A percentile compares a stretch with the other conserved stretches of the same genome.
Conservation (phyloP, 495 filamentous ascomycete species). For the Lophiostoma macrostomum region DNA sequence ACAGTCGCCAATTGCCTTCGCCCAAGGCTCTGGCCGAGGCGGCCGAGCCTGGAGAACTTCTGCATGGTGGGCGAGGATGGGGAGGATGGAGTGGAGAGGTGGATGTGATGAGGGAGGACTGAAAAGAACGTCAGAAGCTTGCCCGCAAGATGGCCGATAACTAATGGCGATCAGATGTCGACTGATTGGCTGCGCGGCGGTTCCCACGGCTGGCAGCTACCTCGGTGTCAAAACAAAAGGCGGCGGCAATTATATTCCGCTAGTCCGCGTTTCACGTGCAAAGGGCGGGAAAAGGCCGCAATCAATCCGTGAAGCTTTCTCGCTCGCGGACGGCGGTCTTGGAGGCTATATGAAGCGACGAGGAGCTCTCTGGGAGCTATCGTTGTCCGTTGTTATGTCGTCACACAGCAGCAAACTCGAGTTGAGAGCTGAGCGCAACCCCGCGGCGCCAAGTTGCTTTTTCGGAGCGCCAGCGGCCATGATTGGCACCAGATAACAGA, state of each 20-base stretch:
- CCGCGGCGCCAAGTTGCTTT: constrained; percentile 12
- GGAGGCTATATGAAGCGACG: neutral
- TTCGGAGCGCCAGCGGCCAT: neutral
- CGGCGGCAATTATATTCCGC: constrained; percentile 31
- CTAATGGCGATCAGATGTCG: constrained; percentile 10
- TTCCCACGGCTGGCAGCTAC: constrained; percentile 14
- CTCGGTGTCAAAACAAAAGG: constrained; percentile 31
- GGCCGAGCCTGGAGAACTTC: constrained; percentile 35
- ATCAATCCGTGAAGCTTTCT: constrained; percentile 1
- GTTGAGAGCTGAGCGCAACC: neutral
- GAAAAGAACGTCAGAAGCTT: constrained; percentile 28
- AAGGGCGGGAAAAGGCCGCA: constrained; percentile 17
- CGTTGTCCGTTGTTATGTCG: constrained; percentile 4
- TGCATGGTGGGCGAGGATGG: constrained; percentile 31
- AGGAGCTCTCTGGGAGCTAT: neutral
- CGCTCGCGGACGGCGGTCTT: neutral
- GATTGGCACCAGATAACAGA: constrained; percentile 26
- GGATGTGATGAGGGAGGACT: constrained; percentile 4
- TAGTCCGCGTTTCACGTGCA: constrained; percentile 29
- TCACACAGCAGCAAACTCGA: constrained; percentile 4
- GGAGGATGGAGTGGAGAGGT: constrained; percentile 11
- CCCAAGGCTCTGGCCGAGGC: constrained; percentile 42
- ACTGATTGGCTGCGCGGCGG: constrained; percentile 19
- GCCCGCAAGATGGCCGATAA: constrained; percentile 24
- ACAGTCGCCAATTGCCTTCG: constrained; percentile 54